A percentile compares a stretch with the other conserved stretches of the same genome.
phyloP scores from a whole-genome alignment of 257 asterid species.

The Eucommia ulmoides region DNA sequence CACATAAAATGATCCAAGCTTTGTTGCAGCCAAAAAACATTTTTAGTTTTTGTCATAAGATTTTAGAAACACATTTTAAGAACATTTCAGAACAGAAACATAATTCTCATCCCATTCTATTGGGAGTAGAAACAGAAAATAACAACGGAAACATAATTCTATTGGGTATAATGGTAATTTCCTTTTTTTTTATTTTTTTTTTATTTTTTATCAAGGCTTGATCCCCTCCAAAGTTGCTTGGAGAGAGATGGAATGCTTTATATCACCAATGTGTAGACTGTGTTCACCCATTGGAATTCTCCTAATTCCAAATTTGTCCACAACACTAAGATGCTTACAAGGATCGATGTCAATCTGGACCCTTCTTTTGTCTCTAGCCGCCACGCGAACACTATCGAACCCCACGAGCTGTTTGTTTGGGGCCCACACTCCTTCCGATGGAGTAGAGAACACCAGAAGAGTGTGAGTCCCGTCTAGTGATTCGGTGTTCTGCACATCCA shows the following conservation, averaged over 20 bases:
- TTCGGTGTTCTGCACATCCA: conserved; percentile 58
- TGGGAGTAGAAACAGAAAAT: too few relatives aligned
- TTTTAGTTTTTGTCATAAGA: too few relatives aligned
- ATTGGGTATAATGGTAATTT: too few relatives aligned
- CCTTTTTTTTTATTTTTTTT: too few relatives aligned
- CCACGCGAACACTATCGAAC: conserved; percentile 53
- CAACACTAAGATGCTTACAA: conserved; percentile 58
- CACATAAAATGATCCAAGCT: too few relatives aligned
- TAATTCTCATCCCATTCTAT: too few relatives aligned
- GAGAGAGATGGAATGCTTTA: conserved; percentile 43
- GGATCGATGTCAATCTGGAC: conserved; percentile 26
- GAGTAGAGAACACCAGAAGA: conserved; percentile 33
- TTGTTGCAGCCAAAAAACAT: too few relatives aligned
- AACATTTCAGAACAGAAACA: too few relatives aligned
- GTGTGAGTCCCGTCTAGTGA: conserved; percentile 68
- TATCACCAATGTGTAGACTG: conserved; percentile 58
- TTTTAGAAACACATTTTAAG: too few relatives aligned
- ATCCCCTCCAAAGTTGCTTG: conserved; percentile 21
- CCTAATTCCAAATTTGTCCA: conserved; percentile 54
- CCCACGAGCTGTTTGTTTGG: conserved; percentile 41
- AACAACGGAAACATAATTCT: too few relatives aligned
- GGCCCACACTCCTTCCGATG: conserved; percentile 13
- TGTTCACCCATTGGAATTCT: conserved; percentile 84
- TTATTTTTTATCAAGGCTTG: conserved; percentile 24
- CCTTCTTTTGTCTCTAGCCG: conserved; percentile 28